Base-by-base conservation (phyloP, 2,329 filamentous ascomycete genomes). In the Cadophora sp. region DNA sequence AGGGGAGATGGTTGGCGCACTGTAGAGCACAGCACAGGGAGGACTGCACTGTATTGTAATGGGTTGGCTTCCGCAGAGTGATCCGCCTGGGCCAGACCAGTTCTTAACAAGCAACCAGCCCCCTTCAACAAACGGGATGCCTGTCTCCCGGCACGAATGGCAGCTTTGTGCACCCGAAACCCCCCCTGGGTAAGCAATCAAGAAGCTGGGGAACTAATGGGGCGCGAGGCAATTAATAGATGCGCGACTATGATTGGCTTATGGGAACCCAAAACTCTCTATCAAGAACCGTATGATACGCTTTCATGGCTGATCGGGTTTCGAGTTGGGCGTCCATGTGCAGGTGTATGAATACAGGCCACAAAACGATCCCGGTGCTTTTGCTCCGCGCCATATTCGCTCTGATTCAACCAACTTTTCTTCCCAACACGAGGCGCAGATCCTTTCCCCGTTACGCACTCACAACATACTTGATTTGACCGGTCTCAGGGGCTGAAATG, bases 111-210 rank as follows among this genome's bases (percentile, higher is more conserved):
- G 24, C 59, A 31, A 50, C n/a, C 56, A 43, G 51, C 51, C 19
- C 56, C 61, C 61, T 31, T 12, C 50, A 70, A 69, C 74, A 75
- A 75, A 76, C 74, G 66, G 70, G 71, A 73, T 53, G 59, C 27
- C 63, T 62, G 67, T 71, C 69, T 71, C 50, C 65, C 50, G 64
- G 65, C 72, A 74, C 70, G 68, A 72, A 76, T 67, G 67, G 58
- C 68, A 66, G 67, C 63, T 71, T 73, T 70, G 70, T 71, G 69
- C 67, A 64, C 65, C 70, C 69, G 63, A 68, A 71, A 68, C 61
- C 46, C 60, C 60, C 34, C 61, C 50, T 55, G 67, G 69, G 68
- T 66, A 48, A 69, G 69, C 65, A 67, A 66, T 63, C 61, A 64
- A 55, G 60, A 69, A 66, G 65, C 62, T 67, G 65, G 69, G 69